Evolutionary conservation across 164 flowering plant genomes (phyloP).

Genomic region (Taxillus chinensis): DNA sequence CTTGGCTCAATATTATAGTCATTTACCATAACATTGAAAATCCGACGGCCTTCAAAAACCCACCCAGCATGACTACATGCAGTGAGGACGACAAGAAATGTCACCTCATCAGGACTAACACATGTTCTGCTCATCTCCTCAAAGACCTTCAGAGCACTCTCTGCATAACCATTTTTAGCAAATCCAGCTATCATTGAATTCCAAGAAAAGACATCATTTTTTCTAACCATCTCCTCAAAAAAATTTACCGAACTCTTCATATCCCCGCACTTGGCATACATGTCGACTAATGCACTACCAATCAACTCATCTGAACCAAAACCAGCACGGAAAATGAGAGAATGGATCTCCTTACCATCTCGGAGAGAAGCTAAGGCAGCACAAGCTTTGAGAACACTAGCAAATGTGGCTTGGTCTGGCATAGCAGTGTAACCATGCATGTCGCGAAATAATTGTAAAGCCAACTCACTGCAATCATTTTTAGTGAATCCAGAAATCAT

Average conservation of each 20-base stretch:
- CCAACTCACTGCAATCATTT: conserved; percentile 47
- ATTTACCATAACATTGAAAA: conserved; percentile 47
- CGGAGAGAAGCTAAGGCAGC: conserved; percentile 43
- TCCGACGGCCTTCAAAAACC: conserved; percentile 54
- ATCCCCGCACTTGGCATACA: conserved; percentile 96
- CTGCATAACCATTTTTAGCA: conserved; percentile 82
- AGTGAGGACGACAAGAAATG: conserved; percentile 77
- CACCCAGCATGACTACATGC: conserved; percentile 83
- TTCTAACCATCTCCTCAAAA: conserved; percentile 48
- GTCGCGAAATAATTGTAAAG: conserved; percentile 39
- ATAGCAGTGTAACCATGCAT: conserved; percentile 41
- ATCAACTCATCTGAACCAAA: conserved; percentile 52
- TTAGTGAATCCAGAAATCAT: conserved; percentile 66
- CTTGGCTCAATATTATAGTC: conserved; percentile 45
- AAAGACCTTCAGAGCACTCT: conserved; percentile 49
- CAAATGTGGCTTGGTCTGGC: conserved; percentile 88
- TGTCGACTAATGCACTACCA: conserved; percentile 69
- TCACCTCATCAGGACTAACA: conserved; percentile 65
- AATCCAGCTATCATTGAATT: conserved; percentile 83
- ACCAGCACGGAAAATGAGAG: conserved; percentile 51
- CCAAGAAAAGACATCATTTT: conserved; percentile 62
- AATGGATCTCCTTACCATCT: conserved; percentile 60
- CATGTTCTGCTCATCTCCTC: conserved; percentile 37
- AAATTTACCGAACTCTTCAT: conserved; percentile 48
- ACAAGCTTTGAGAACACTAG: conserved; percentile 63